phyloP scores from a whole-genome alignment of 768 basidiomycete species.

The Lactifluus pinguis region DNA sequence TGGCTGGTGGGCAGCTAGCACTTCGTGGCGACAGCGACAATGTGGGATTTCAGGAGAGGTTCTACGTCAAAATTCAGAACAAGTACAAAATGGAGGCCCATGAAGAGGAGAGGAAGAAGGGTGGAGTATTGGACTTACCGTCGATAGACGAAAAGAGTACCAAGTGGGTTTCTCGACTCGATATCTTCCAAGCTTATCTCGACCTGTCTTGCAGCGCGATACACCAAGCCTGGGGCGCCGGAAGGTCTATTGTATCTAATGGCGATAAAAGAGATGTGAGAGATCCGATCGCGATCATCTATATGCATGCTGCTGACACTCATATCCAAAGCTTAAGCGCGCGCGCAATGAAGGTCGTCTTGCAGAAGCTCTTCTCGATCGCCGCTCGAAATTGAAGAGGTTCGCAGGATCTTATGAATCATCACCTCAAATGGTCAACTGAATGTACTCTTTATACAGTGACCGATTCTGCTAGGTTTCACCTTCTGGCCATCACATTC shows the following conservation, averaged over 20 bases:
- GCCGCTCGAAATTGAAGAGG: conserved; percentile 81
- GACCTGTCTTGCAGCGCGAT: conserved; percentile 38
- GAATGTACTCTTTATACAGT: conserved; percentile 22
- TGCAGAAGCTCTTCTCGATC: conserved; percentile 70
- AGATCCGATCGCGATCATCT: not conserved
- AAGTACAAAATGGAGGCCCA: conserved; percentile 83
- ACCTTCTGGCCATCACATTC: not conserved
- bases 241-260: conserved; percentile 56
- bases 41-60: conserved; percentile 78
- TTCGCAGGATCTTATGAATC: conserved; percentile 24
- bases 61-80: conserved; percentile 83
- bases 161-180: conserved; percentile 44
- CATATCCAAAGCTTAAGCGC: conserved; percentile 50
- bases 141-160: conserved; percentile 61
- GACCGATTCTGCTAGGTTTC: conserved; percentile 39
- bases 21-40: conserved; percentile 80
- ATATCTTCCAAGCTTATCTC: not conserved
- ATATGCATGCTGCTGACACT: conserved; percentile 5
- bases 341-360: conserved; percentile 75
- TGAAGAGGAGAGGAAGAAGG: conserved; percentile 42
- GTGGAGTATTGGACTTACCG: conserved; percentile 27
- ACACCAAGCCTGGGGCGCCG: conserved; percentile 82
- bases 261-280: conserved; percentile 68
- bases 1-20: conserved; percentile 71
- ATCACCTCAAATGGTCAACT: not conserved